Conservation (phyloP, 2,329 filamentous ascomycete genomes). For the Alternaria burnsii region DNA sequence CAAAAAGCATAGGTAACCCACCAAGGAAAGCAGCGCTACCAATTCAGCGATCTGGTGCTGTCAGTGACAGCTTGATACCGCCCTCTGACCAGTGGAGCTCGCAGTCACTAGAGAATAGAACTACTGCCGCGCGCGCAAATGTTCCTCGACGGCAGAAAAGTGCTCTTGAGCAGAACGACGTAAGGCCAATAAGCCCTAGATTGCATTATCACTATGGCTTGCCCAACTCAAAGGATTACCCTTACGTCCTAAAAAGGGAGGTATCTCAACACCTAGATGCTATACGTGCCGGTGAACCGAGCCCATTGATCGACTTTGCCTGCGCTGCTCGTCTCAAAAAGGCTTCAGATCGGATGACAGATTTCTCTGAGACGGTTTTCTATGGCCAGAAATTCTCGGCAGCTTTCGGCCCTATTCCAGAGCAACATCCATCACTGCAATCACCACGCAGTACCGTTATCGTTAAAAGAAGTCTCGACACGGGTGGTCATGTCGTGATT, state of each 20-base stretch:
- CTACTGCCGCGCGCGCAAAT: not conserved
- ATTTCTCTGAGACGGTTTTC: slow-evolving; percentile 22
- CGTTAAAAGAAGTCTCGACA: not conserved
- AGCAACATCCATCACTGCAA: not conserved
- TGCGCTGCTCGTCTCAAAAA: not conserved
- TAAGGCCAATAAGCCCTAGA: slow-evolving; percentile 25
- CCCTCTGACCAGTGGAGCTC: not conserved
- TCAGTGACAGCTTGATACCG: not conserved
- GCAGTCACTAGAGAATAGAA: not conserved
- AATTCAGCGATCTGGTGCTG: not conserved
- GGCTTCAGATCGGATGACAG: slow-evolving; percentile 1
- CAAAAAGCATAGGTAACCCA: slow-evolving; percentile 22
- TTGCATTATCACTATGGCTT: slow-evolving; percentile 33
- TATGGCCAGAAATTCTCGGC: slow-evolving; percentile 6
- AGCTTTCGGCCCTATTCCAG: not conserved
- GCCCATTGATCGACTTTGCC: slow-evolving; percentile 13
- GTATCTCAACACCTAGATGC: slow-evolving; percentile 26
- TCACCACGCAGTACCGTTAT: not conserved
- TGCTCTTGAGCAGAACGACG: not conserved
- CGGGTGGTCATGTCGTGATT: not conserved
- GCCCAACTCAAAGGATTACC: slow-evolving; percentile 25
- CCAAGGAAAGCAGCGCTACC: slow-evolving; percentile 21
- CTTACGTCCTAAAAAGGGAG: slow-evolving; percentile 34
- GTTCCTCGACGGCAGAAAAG: not conserved
- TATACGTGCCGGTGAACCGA: slow-evolving; percentile 22